phyloP scores from a whole-genome alignment of 2,329 filamentous ascomycete genomes.

The Rutstroemia sp. region DNA sequence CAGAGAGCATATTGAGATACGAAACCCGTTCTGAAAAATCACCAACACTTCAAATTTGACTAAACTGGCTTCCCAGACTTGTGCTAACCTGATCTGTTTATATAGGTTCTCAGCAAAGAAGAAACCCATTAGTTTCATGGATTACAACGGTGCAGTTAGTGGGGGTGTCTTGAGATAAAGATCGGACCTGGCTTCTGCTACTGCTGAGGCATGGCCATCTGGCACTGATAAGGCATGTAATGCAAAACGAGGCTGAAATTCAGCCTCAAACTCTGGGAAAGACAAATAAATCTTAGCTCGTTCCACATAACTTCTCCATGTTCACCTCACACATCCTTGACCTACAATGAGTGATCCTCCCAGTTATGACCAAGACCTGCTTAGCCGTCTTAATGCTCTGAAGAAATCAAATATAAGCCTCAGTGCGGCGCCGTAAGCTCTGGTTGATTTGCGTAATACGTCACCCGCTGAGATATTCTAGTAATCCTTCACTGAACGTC shows the following conservation, averaged over 20 bases:
- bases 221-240: no score
- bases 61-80: not conserved
- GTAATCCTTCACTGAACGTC: slow-evolving; percentile 11
- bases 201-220: no score
- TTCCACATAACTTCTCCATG: slow-evolving; percentile 4
- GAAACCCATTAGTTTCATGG: no score
- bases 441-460: not conserved
- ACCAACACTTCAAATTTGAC: not conserved
- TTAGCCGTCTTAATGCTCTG: slow-evolving; percentile 27
- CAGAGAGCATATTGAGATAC: slow-evolving; percentile 85
- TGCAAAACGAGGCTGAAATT: slow-evolving; percentile 15
- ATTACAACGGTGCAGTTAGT: no score
- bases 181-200: no score
- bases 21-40: slow-evolving; percentile 30
- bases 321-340: not conserved
- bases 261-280: not conserved
- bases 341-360: slow-evolving; percentile 24
- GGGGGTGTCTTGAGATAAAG: no score
- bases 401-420: slow-evolving; percentile 26
- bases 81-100: not conserved
- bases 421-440: slow-evolving; percentile 20
- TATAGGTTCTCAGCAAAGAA: not conserved
- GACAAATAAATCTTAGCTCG: not conserved
- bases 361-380: slow-evolving; percentile 25
- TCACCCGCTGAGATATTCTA: slow-evolving; percentile 16